Base-by-base conservation (phyloP, 2,329 filamentous ascomycete species). In the Colletotrichum karsti region DNA sequence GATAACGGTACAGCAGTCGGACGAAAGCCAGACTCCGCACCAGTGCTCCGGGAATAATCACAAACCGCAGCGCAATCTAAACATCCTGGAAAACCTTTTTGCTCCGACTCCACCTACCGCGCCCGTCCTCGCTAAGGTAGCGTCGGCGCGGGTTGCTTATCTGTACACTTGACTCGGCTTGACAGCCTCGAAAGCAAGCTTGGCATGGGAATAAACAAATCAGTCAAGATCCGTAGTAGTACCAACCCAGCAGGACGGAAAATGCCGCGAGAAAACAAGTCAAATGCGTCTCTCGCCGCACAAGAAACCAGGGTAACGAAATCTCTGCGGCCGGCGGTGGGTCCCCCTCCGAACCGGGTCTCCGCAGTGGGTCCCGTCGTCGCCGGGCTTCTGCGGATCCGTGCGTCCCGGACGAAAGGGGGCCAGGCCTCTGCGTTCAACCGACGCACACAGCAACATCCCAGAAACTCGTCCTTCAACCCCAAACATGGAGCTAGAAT, bases 381-480 rank as follows among this genome's bases (percentile, higher is more conserved):
- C 5, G 9, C n/a, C 59, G 51, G 51, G 35, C 15, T 51, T 4
- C 15, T 48, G 20, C 33, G 30, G 42, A 37, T 13, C 35, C 26
- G 51, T 63, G 64, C 63, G 35, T 67, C 51, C 64, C 64, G 64
- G 64, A 64, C 59, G 64, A 67, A 64, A 58, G 60, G 63, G n/a
- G 63, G 46, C 15, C 28, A 35, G 33, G 12, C 18, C 3, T 15
- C n/a, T 20, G 33, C 18, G 1, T 35, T 3, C 37, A 64, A 33
- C 64, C 53, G 64, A 58, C 44, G 30, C 9, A 41, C 8, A n/a
- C 53, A 54, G 30, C 51, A 28, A 20, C n/a, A 64, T 67, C 53
- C 59, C 60, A 58, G 61, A n/a, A n/a, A 7, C 30, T 30, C 6
- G n/a, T 3, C 1, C 22, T 26, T 8, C 35, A 13, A n/a, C 44